These are phyloP conservation scores for Luvunga scandens DNA, from an alignment of 345 rosid genomes.

Conservation along the genomic window DNA sequence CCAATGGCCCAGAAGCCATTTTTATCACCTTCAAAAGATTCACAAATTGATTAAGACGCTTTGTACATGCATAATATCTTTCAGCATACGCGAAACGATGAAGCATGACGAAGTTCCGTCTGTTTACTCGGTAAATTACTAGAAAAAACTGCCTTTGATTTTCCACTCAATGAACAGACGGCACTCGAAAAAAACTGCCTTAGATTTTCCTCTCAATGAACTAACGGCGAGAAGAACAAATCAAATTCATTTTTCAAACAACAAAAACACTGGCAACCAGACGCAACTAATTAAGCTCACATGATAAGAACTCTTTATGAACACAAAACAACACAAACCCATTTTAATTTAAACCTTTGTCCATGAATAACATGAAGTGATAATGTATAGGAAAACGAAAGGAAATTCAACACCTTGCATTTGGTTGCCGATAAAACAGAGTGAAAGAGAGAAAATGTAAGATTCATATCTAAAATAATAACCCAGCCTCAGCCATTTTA, in stretches of 20 bases:
- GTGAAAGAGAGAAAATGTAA: background rate
- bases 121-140: background rate
- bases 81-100: background rate
- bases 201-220: slow-evolving; percentile 3
- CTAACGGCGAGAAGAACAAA: slow-evolving; percentile 8
- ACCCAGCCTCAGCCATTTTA: too few relatives aligned
- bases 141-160: background rate
- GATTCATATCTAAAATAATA: background rate
- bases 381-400: background rate
- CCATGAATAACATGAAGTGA: background rate
- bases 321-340: background rate
- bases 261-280: background rate
- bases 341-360: background rate
- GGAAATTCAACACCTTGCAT: background rate
- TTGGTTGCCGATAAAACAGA: slow-evolving; percentile 1
- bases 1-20: slow-evolving; percentile 65
- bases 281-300: background rate
- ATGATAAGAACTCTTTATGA: background rate
- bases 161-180: slow-evolving; percentile 10
- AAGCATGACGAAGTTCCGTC: background rate
- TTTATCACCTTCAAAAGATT: slow-evolving; percentile 11
- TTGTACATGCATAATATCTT: background rate
- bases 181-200: background rate
- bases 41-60: slow-evolving; percentile 1
- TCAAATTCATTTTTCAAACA: background rate